Base-by-base conservation (phyloP, 2,329 filamentous ascomycete species). In the Epichloe gansuensis region DNA sequence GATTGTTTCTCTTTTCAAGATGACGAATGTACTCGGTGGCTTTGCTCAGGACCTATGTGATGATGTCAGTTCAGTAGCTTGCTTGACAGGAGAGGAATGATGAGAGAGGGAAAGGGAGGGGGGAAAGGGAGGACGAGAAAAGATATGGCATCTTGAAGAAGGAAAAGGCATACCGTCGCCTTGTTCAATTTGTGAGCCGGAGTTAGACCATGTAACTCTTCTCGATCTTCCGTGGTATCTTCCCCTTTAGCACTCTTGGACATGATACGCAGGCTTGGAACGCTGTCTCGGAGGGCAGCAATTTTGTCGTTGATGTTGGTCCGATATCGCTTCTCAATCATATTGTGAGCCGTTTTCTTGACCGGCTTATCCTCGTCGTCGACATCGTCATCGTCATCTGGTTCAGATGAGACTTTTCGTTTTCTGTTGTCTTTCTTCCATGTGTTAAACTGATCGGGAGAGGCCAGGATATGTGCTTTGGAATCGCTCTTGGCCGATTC, bases 251-350 rank as follows among this genome's bases (percentile, higher is more conserved):
- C 78, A 59, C 78, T 84, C 71, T 87, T 88, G 39, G 82, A 82
- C 80, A 90, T 88, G 59, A 89, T 87, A 47, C 90, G 82, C 53
- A 97, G 73, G 66, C 87, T 94, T 2, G 91, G 91, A 13, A 97
- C 89, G 63, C 89, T 95, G 66, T 96, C 89, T 60, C 90, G 79
- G 55, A 97, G 73, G 53, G 90, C 89, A 45, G 89, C 86, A 61
- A 97, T 97, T 72, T 97, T 97, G 65, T 96, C 91, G 64, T 97
- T 97, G 53, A 97, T 76, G 63, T 97, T 97, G 51, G 88, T 95
- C 61, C 91, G 84, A 68, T 97, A 97, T 58, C 91, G 77, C 75
- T 96, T 97, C 71, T 97, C 91, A 56, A 97, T 96, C 77, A 97
- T 93, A 68, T 96, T 97, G 70, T 97, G 91, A 2, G 91, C 89